Conservation (phyloP, 2,329 filamentous ascomycete genomes). For the Sporothrix pseudoabietina region DNA sequence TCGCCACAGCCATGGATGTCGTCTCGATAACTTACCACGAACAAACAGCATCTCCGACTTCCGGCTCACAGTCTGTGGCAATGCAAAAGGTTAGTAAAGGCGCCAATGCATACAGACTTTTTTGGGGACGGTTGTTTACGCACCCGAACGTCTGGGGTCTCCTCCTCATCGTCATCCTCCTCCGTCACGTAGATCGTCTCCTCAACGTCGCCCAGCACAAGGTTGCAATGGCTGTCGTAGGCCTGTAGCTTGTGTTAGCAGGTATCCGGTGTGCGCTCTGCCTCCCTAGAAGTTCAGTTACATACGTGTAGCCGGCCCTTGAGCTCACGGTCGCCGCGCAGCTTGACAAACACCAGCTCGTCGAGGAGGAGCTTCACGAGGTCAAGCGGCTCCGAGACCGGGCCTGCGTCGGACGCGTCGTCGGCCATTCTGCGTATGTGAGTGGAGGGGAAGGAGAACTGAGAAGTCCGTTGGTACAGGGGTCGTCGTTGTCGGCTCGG, state of each 20-base stretch:
- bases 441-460: background rate
- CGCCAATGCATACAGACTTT: too few relatives aligned
- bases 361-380: conserved; percentile 92
- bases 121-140: conserved; percentile 34
- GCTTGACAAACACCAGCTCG: conserved; percentile 95
- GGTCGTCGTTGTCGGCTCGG: background rate
- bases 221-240: conserved; percentile 97
- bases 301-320: conserved; percentile 84
- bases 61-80: conserved; percentile 79
- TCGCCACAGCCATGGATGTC: too few relatives aligned
- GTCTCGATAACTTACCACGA: conserved; percentile 65
- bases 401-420: conserved; percentile 69
- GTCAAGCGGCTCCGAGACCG: conserved; percentile 89
- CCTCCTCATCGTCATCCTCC: conserved; percentile 76
- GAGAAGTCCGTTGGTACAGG: too few relatives aligned
- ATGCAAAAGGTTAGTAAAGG: background rate
- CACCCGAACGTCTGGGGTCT: conserved; percentile 63
- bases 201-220: conserved; percentile 93
- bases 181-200: conserved; percentile 95
- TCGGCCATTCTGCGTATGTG: conserved; percentile 64
- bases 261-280: background rate
- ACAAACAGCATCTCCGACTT: conserved; percentile 99
- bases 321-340: conserved; percentile 91
- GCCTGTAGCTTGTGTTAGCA: conserved; percentile 59
- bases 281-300: background rate